Evolutionary conservation across 192 early-diverging fungal species (phyloP).

Genomic region (Backusella morwellensis): DNA sequence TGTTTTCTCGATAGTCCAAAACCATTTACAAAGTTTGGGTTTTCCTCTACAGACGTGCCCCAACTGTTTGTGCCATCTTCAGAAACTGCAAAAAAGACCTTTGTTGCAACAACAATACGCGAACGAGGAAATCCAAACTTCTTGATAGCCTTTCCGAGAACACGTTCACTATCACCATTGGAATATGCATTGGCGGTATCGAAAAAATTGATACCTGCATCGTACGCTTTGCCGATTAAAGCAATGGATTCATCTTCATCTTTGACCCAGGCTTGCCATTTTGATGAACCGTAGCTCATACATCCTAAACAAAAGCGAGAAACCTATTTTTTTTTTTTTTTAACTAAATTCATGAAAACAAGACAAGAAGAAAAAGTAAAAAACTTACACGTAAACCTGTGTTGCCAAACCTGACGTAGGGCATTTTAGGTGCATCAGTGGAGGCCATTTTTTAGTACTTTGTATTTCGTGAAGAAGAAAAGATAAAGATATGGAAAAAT

Average conservation of each 20-base stretch:
- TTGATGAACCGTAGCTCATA: conserved; percentile 38
- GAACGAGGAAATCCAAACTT: conserved; percentile 34
- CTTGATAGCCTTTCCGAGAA: conserved; percentile 35
- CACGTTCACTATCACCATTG: conserved; percentile 28
- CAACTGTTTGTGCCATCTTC: conserved; percentile 18
- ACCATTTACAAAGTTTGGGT: conserved; percentile 14
- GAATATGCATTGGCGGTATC: conserved; percentile 28
- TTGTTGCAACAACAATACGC: conserved; percentile 35
- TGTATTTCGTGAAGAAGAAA: conserved; percentile 24
- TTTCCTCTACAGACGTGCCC: neutral
- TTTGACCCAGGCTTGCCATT: conserved; percentile 41
- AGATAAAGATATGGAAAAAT: conserved; percentile 41
- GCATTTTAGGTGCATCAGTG: neutral
- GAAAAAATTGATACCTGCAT: conserved; percentile 37
- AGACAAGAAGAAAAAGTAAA: neutral
- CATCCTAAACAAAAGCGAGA: conserved; percentile 39
- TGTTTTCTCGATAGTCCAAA: conserved; percentile 29
- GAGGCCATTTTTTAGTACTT: neutral
- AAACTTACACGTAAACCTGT: conserved; percentile 10
- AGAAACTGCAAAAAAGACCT: conserved; percentile 23
- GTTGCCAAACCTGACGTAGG: conserved; percentile 12
- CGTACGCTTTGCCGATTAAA: conserved; percentile 34
- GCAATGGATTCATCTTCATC: conserved; percentile 39
- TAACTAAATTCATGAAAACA: neutral
- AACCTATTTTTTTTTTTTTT: conserved; percentile 12